Evolutionary conservation across 2,329 filamentous ascomycete species (phyloP).

Genomic region (Ophiostoma montium): DNA sequence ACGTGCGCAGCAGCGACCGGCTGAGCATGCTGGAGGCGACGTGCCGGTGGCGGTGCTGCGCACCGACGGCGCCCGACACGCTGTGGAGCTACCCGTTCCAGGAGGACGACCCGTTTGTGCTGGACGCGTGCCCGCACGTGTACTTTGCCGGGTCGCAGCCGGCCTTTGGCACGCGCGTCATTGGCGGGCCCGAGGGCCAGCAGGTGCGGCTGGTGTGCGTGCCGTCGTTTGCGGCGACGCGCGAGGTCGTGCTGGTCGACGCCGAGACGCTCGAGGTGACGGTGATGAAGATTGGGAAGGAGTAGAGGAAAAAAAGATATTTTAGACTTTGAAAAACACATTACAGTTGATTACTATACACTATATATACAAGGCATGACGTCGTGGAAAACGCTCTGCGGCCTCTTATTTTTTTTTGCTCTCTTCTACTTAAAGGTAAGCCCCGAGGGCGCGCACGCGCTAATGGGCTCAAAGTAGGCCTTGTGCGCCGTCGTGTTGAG

Average conservation of each 20-base stretch:
- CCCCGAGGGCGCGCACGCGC: slow-evolving; percentile 21
- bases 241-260: slow-evolving; percentile 72
- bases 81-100: slow-evolving; percentile 96
- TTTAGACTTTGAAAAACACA: too few species aligned
- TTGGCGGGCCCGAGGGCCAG: slow-evolving; percentile 54
- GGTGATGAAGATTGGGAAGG: slow-evolving; percentile 39
- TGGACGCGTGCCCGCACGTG: slow-evolving; percentile 74
- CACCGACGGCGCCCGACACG: slow-evolving; percentile 91
- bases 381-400: background rate
- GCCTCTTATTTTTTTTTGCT: background rate
- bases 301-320: too few species aligned
- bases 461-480: slow-evolving; percentile 33
- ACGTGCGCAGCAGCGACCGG: slow-evolving; percentile 63
- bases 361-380: background rate
- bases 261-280: slow-evolving; percentile 71
- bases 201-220: slow-evolving; percentile 66
- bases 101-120: slow-evolving; percentile 79
- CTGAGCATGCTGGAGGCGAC: slow-evolving; percentile 88
- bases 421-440: background rate
- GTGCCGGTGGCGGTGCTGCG: slow-evolving; percentile 80
- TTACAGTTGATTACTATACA: too few species aligned
- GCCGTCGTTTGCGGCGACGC: slow-evolving; percentile 65
- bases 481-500: slow-evolving; percentile 31
- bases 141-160: slow-evolving; percentile 84
- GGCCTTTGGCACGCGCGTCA: slow-evolving; percentile 55